Percentiles rank a stretch among this genome's conserved stretches.
Evolutionary conservation across 345 rosid species (phyloP).

Genomic region (Brassica napus): DNA sequence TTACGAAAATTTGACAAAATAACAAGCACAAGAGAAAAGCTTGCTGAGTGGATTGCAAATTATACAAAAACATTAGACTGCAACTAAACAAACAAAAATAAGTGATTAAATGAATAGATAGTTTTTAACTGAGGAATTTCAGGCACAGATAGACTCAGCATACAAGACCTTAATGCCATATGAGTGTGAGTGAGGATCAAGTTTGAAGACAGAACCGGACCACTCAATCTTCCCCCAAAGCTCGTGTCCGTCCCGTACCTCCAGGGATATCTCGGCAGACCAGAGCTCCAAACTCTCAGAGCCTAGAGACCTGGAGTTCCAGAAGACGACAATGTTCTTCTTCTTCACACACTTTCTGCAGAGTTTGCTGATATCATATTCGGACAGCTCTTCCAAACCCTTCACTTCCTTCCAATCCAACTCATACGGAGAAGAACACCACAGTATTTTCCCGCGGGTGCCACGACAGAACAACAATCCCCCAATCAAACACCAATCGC

Average conservation of each 20-base stretch:
- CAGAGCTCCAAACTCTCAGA: background rate
- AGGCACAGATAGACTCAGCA: background rate
- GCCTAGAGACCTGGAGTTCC: background rate
- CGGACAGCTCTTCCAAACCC: background rate
- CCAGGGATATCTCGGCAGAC: background rate
- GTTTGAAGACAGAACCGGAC: background rate
- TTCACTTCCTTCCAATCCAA: conserved; percentile 14
- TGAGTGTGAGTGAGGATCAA: background rate
- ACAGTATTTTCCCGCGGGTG: background rate
- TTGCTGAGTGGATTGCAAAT: background rate
- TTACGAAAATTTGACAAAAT: too few species aligned
- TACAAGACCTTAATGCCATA: background rate
- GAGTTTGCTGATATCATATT: background rate
- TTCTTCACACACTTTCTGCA: background rate
- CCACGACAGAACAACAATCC: background rate
- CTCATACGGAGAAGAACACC: background rate
- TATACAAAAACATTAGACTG: background rate
- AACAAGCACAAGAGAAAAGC: background rate
- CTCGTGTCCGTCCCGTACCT: background rate
- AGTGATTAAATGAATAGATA: too few species aligned
- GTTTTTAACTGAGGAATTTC: background rate
- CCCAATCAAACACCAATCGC: background rate
- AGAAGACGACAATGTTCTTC: background rate
- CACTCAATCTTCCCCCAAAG: background rate
- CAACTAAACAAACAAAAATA: too few species aligned